Percentiles rank a stretch among this genome's conserved stretches.
Conservation (phyloP, 2,329 filamentous ascomycete genomes). For the Reticulascus tulasneorum region DNA sequence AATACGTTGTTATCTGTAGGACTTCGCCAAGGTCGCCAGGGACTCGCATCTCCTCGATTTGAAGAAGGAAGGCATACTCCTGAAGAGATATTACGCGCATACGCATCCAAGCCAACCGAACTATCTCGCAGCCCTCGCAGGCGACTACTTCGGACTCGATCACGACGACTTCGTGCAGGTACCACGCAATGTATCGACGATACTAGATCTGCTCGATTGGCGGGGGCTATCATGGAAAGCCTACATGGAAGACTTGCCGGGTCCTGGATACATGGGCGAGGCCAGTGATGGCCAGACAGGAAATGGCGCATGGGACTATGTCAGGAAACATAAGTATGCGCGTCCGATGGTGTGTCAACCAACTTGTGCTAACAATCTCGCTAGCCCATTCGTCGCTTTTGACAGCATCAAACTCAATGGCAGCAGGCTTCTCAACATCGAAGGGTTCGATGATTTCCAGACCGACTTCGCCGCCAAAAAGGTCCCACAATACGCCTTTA, state of each 20-base stretch:
- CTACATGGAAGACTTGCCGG: slow-evolving; percentile 29
- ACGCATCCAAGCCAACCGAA: slow-evolving; percentile 44
- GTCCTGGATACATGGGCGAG: slow-evolving; percentile 37
- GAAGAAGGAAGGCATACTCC: slow-evolving; percentile 37
- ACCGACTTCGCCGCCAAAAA: slow-evolving; percentile 49
- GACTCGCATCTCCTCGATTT: slow-evolving; percentile 36
- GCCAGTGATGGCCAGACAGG: slow-evolving; percentile 30
- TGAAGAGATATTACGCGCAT: slow-evolving; percentile 41
- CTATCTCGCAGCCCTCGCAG: slow-evolving; percentile 41
- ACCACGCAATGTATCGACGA: slow-evolving; percentile 35
- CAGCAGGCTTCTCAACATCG: slow-evolving; percentile 52
- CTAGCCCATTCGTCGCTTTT: slow-evolving; percentile 38
- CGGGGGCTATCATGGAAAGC: slow-evolving; percentile 27
- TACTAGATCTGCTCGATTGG: slow-evolving; percentile 29
- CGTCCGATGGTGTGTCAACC: not conserved
- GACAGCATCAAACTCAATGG: slow-evolving; percentile 36
- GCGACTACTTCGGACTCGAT: slow-evolving; percentile 45
- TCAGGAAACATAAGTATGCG: slow-evolving; percentile 16
- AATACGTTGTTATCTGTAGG: slow-evolving; percentile 24
- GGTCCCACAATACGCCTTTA: slow-evolving; percentile 63
- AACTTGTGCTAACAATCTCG: slow-evolving; percentile 14
- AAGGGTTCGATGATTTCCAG: slow-evolving; percentile 60
- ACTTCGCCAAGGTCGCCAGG: slow-evolving; percentile 35
- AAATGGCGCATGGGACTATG: slow-evolving; percentile 23
- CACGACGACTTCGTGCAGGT: slow-evolving; percentile 40